Percentiles rank a stretch among this genome's conserved stretches.
phyloP scores from a whole-genome alignment of 1,284 basidiomycete species.

The Apiotrichum montevideense region DNA sequence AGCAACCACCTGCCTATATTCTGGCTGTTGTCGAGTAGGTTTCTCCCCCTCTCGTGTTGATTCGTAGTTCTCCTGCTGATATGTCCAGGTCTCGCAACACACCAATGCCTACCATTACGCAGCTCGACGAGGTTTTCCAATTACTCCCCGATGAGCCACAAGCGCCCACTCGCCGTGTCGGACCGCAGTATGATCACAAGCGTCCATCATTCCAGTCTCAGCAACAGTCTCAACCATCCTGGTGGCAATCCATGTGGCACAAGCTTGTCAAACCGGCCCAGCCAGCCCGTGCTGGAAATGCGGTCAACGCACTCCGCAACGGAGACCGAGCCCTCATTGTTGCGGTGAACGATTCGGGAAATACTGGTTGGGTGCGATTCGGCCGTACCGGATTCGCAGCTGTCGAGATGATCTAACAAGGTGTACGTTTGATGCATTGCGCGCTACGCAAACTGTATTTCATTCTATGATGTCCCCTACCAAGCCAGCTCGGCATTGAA shows the following conservation, averaged over 20 bases:
- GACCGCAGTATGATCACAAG: slow-evolving; percentile 29
- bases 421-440: slow-evolving; percentile 5
- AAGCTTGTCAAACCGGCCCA: not conserved
- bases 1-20: slow-evolving; percentile 77
- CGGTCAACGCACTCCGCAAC: slow-evolving; percentile 58
- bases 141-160: slow-evolving; percentile 34
- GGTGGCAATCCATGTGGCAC: not conserved
- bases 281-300: not conserved
- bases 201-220: not conserved
- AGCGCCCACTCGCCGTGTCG: slow-evolving; percentile 36
- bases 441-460: not conserved
- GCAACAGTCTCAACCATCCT: not conserved
- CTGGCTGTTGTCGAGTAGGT: slow-evolving; percentile 78
- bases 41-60: slow-evolving; percentile 5
- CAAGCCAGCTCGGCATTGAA: slow-evolving; percentile 57
- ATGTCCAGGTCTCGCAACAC: slow-evolving; percentile 33
- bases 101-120: slow-evolving; percentile 36
- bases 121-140: slow-evolving; percentile 39
- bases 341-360: slow-evolving; percentile 84
- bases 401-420: slow-evolving; percentile 57
- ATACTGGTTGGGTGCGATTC: slow-evolving; percentile 81
- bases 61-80: not conserved
- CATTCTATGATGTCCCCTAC: slow-evolving; percentile 20
- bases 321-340: slow-evolving; percentile 80
- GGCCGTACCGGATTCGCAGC: slow-evolving; percentile 78